These are phyloP conservation scores for Kodamaea derodonti DNA, from an alignment of 1,139 yeast genomes.

Conservation along the genomic window DNA sequence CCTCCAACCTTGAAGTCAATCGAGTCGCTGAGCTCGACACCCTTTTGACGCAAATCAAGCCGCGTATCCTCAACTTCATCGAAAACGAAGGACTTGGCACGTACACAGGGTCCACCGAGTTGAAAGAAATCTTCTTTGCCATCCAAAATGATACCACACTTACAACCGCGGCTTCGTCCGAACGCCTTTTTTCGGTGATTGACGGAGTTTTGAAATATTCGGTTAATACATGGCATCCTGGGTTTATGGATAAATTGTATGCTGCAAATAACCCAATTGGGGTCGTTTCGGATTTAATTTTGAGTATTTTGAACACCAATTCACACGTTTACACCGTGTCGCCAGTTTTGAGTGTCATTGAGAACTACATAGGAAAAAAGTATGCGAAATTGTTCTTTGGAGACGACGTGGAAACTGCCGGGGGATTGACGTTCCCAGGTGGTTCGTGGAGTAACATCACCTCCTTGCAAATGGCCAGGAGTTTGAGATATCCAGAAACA, in stretches of 20 bases:
- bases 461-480: constrained; percentile 73
- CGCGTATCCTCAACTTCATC: constrained; percentile 35
- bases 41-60: constrained; percentile 31
- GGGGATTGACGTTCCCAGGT: constrained; percentile 84
- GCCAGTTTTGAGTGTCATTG: constrained; percentile 75
- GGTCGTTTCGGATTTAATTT: constrained; percentile 64
- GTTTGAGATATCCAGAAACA: constrained; percentile 65
- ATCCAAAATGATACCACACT: constrained; percentile 7
- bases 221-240: constrained; percentile 85
- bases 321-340: constrained; percentile 85
- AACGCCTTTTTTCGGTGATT: constrained; percentile 33
- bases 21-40: constrained; percentile 38
- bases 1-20: constrained; percentile 26
- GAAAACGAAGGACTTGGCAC: constrained; percentile 36
- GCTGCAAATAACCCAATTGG: constrained; percentile 87
- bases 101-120: constrained; percentile 33
- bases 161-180: constrained; percentile 4
- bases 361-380: constrained; percentile 61
- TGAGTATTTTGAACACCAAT: constrained; percentile 74
- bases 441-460: constrained; percentile 88
- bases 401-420: constrained; percentile 48
- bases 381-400: constrained; percentile 65
- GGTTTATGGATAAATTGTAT: constrained; percentile 78
- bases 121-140: constrained; percentile 24
- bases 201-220: constrained; percentile 63